These are phyloP conservation scores for Trichophyton rubrum DNA, from an alignment of 2,329 filamentous ascomycete genomes.

Conservation along the genomic window DNA sequence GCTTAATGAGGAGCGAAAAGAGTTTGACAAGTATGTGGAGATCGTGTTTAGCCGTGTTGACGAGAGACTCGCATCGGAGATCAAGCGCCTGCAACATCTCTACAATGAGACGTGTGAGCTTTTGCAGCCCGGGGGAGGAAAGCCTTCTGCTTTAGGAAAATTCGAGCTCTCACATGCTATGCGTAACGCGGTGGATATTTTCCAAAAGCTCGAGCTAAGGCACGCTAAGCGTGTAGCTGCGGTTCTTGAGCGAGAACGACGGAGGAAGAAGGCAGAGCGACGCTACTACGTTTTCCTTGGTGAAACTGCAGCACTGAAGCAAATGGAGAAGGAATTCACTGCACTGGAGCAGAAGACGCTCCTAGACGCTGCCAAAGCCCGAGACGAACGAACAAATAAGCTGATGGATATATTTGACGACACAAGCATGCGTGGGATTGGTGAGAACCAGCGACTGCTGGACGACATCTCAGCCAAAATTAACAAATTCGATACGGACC, in stretches of 20 bases:
- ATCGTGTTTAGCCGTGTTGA: constrained; percentile 42
- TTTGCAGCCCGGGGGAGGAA: constrained; percentile 26
- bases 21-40: constrained; percentile 40
- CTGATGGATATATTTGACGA: constrained; percentile 42
- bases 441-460: constrained; percentile 40
- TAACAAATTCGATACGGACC: constrained; percentile 25
- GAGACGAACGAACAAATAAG: constrained; percentile 38
- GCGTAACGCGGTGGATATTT: constrained; percentile 34
- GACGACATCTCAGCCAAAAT: constrained; percentile 37
- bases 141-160: constrained; percentile 19
- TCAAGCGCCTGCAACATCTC: constrained; percentile 36
- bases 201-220: constrained; percentile 37
- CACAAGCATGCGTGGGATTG: constrained; percentile 38
- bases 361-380: constrained; percentile 37
- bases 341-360: constrained; percentile 40
- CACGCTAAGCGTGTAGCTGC: constrained; percentile 39
- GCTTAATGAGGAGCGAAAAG: constrained; percentile 41
- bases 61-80: constrained; percentile 37
- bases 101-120: constrained; percentile 34
- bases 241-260: constrained; percentile 41
- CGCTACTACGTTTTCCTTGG: constrained; percentile 41
- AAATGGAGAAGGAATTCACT: constrained; percentile 38
- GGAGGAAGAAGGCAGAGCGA: constrained; percentile 43
- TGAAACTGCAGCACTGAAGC: constrained; percentile 40
- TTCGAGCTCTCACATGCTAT: constrained; percentile 33